Evolutionary conservation across 352 stramenopile species (phyloP), one percentile per base, ranked within the genome.

Genomic region (Phytophthora brassicae): DNA sequence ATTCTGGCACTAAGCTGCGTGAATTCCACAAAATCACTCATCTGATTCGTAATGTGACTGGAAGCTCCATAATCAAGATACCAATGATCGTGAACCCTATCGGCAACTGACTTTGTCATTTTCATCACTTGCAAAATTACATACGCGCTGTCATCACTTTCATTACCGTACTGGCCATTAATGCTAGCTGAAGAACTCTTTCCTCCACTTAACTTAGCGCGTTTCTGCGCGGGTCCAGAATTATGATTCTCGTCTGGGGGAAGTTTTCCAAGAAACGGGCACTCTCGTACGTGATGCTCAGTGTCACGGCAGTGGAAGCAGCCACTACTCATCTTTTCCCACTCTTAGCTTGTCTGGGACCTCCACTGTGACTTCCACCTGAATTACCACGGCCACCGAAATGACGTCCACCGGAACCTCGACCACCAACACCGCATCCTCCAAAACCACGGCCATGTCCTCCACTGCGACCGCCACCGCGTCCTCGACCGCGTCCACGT

Each of bases 41-140:
- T 35, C 19, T 46, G 19, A 17, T 60, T 60, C 6, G 53, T 52
- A 8, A 60, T 52, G 13, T 60, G 53, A 38, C 9, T 52, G 19
- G 53, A 46, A 1, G 53, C 41, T 52, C 41, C 53, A 36, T 20
- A 46, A 38, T 60, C 53, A 26, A 60, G 26, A n/a, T 60, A 60
- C 53, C 53, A 60, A 20, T 28, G 31, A 33, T 60, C 29, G 29
- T 8, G 26, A 17, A 42, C 53, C n/a, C n/a, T 11, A 39, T n/a
- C 33, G 17, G 33, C 12, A 1, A 5, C 11, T 4, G 12, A 6
- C 16, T 39, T 39, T 2, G n/a, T 2, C 33, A 39, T 19, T 4
- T 39, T 39, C 33, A 39, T 39, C 33, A 39, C n/a, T 5, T 16
- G n/a, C 4, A 52, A 11, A 33, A 16, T n/a, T 22, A 12, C 22